A percentile compares a stretch with the other conserved stretches of the same genome.
These are phyloP conservation scores for Pythium brassicae DNA, from an alignment of 352 stramenopile species.

Conservation along the genomic window DNA sequence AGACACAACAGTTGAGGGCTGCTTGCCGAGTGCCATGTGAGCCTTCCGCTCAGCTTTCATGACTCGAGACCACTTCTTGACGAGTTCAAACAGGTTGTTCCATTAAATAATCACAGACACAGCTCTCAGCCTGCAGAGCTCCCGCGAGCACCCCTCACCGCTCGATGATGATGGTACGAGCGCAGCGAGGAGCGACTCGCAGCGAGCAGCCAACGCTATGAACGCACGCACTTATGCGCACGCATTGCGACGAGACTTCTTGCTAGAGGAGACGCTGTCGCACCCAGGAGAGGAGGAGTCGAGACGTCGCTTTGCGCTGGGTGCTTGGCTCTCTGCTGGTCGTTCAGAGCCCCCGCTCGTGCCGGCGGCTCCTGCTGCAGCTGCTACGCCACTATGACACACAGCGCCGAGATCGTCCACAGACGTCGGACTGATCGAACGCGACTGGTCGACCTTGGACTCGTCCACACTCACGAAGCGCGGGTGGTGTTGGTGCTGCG, in stretches of 20 bases:
- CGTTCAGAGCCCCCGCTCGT: not conserved
- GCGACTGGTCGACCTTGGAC: conserved; percentile 25
- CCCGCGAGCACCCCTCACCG: too few species aligned
- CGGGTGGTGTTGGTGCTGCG: conserved; percentile 14
- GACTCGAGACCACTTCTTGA: too few species aligned
- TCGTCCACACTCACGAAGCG: conserved; percentile 38
- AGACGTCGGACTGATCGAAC: conserved; percentile 34
- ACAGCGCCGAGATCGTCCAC: conserved; percentile 19
- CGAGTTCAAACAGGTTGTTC: too few species aligned
- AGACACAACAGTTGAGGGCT: too few species aligned
- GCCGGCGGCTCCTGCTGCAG: not conserved
- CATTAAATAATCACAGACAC: too few species aligned
- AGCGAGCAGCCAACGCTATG: not conserved
- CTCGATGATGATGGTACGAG: not conserved
- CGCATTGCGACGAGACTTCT: not conserved
- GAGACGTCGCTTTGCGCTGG: not conserved
- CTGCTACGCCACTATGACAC: not conserved
- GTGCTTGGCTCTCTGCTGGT: not conserved
- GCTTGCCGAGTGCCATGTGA: too few species aligned
- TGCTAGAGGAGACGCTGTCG: not conserved
- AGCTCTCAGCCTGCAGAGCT: too few species aligned
- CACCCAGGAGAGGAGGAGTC: not conserved
- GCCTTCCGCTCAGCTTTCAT: too few species aligned
- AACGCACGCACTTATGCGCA: not conserved
- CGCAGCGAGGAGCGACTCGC: not conserved